Evolutionary conservation across 345 rosid species (phyloP).

Genomic region (Cardamine occulta): DNA sequence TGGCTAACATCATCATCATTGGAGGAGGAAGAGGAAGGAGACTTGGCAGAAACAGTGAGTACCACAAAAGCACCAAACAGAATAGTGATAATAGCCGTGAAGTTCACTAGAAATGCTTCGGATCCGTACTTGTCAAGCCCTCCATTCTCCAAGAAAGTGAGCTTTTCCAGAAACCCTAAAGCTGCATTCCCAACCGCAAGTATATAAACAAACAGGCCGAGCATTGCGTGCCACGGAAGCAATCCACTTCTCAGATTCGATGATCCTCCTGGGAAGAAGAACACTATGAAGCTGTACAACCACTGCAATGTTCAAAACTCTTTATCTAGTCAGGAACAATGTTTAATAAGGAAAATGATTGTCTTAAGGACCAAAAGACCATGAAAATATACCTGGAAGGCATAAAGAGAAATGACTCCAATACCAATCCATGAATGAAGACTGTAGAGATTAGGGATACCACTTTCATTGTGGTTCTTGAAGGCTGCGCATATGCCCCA

Average conservation of each 20-base stretch:
- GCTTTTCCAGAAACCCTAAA: constrained; percentile 84
- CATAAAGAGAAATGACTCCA: constrained; percentile 73
- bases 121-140: constrained; percentile 76
- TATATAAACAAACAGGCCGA: constrained; percentile 65
- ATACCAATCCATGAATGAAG: constrained; percentile 98
- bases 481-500: constrained; percentile 81
- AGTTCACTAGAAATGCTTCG: constrained; percentile 89
- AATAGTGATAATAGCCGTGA: constrained; percentile 75
- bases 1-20: constrained; percentile 45
- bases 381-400: constrained; percentile 65
- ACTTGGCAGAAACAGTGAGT: constrained; percentile 54
- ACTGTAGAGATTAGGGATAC: constrained; percentile 85
- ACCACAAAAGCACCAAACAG: constrained; percentile 73
- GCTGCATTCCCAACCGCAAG: constrained; percentile 72
- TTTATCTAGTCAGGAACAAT: constrained; percentile 19
- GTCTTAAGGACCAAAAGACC: constrained; percentile 11
- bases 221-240: constrained; percentile 79
- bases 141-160: constrained; percentile 80
- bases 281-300: constrained; percentile 76
- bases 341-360: neutral
- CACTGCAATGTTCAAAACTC: constrained; percentile 55
- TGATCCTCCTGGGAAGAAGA: constrained; percentile 85
- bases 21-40: constrained; percentile 36
- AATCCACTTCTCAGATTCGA: constrained; percentile 48
- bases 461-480: constrained; percentile 84